phyloP scores from a whole-genome alignment of 768 basidiomycete species.

The Collybia mongolica region DNA sequence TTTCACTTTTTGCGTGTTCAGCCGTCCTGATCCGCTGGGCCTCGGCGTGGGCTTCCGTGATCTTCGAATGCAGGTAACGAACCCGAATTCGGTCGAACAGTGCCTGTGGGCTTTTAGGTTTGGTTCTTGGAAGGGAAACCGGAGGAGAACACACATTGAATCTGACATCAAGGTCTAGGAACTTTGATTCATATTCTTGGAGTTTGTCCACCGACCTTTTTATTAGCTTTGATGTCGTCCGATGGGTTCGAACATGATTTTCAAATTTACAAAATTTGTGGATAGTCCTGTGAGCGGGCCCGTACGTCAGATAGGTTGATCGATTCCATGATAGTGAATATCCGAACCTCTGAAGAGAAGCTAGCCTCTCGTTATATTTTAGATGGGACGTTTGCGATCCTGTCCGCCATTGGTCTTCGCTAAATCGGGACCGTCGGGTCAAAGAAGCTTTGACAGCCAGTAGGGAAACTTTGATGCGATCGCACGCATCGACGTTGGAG shows the following conservation, averaged over 20 bases:
- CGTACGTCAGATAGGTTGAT: too few relatives aligned
- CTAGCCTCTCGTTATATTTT: slow-evolving; percentile 27
- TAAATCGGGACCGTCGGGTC: slow-evolving; percentile 22
- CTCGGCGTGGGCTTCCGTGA: slow-evolving; percentile 26
- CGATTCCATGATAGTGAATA: too few relatives aligned
- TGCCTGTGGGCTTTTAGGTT: slow-evolving; percentile 4
- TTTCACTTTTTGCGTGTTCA: slow-evolving; percentile 22
- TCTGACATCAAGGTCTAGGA: slow-evolving; percentile 34
- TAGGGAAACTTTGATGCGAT: slow-evolving; percentile 25
- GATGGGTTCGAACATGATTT: slow-evolving; percentile 4
- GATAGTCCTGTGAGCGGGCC: slow-evolving; percentile 4
- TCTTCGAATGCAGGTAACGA: slow-evolving; percentile 29
- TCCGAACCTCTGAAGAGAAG: slow-evolving; percentile 31
- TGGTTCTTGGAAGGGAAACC: background rate
- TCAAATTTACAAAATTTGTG: slow-evolving; percentile 8
- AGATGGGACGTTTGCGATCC: slow-evolving; percentile 30
- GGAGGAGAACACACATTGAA: slow-evolving; percentile 24
- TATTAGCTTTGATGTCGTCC: slow-evolving; percentile 4
- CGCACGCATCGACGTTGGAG: slow-evolving; percentile 27
- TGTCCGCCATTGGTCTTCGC: slow-evolving; percentile 30
- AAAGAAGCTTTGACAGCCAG: slow-evolving; percentile 20
- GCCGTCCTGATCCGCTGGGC: slow-evolving; percentile 23
- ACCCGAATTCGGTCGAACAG: slow-evolving; percentile 31
- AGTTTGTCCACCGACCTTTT: slow-evolving; percentile 26
- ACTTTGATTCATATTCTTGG: slow-evolving; percentile 36